Evolutionary conservation across 2,329 filamentous ascomycete genomes (phyloP), one percentile per base, ranked within the genome.

Genomic region (Trichoderma gracile): DNA sequence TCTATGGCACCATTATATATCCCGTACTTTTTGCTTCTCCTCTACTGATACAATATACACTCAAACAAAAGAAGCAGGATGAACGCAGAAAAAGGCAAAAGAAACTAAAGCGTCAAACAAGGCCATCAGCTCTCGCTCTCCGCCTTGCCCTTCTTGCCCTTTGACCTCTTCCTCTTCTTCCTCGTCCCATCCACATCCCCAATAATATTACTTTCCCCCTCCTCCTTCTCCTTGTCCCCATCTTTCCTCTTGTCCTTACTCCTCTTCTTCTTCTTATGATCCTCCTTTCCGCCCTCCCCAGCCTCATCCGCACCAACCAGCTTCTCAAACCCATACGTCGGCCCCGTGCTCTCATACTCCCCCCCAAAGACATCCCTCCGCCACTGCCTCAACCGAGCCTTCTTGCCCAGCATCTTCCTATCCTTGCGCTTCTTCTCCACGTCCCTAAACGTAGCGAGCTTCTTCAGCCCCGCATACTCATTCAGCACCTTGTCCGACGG

Each of bases 391-490:
- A 99, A 81, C 21, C 94, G 84, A 8, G 91, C 92, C 80, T 98
- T 98, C 85, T 98, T 99, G 68, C 92, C 90, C 33, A 98, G 83
- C 71, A 86, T 85, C 82, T 96, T 97, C 79, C 88, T 87, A 74
- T 99, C 95, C 72, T 89, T 90, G 69, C 85, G 84, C 83, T 98
- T 98, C 84, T 96, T 95, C 71, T 93, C 91, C 3, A 83, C 81
- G 74, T 97, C 93, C 64, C 95, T 86, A 81, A 95, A 99, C 5
- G 91, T 83, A 5, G 94, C 93, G 66, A 97, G 85, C 80, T 97
- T 98, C 84, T 99, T 99, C 72, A 99, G 81, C 7, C 95, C 94
- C 5, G 89, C 94, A 73, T 90, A 99, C 69, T 93, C 84, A 77
- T 99, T 99, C 68, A 99, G 86, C 61, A 89, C 87, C 53, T 86